Conservation (phyloP, 148 eudicot species). For the Cornus controversa region DNA sequence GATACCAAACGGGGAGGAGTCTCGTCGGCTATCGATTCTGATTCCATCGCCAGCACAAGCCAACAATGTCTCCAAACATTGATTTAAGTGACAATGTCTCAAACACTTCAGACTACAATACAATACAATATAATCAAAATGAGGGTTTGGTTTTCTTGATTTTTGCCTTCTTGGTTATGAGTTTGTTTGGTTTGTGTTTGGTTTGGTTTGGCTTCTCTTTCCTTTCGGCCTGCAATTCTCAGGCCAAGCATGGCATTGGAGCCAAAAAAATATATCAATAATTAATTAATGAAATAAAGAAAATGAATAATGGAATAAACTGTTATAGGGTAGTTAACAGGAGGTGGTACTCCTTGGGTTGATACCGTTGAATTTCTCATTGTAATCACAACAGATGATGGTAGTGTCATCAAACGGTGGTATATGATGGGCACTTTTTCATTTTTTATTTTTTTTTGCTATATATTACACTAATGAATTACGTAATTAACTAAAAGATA, state of each 20-base stretch:
- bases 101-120: neutral
- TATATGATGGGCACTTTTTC: neutral
- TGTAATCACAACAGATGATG: neutral
- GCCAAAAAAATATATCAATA: neutral
- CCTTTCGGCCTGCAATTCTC: constrained; percentile 3
- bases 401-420: neutral
- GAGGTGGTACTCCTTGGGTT: neutral
- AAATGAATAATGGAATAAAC: neutral
- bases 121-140: neutral
- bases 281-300: neutral
- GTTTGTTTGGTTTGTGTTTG: neutral
- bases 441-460: no score
- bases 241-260: neutral
- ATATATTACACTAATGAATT: no score
- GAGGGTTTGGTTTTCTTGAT: neutral
- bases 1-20: neutral
- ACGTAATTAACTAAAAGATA: no score
- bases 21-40: neutral
- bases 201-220: neutral
- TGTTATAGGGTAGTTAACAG: neutral
- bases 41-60: neutral
- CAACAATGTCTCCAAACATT: neutral
- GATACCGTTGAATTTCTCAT: neutral
- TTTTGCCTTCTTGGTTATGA: neutral
- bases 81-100: neutral